Evolutionary conservation across 1,284 basidiomycete genomes (phyloP).

Genomic region (Sphagnurus paluster): DNA sequence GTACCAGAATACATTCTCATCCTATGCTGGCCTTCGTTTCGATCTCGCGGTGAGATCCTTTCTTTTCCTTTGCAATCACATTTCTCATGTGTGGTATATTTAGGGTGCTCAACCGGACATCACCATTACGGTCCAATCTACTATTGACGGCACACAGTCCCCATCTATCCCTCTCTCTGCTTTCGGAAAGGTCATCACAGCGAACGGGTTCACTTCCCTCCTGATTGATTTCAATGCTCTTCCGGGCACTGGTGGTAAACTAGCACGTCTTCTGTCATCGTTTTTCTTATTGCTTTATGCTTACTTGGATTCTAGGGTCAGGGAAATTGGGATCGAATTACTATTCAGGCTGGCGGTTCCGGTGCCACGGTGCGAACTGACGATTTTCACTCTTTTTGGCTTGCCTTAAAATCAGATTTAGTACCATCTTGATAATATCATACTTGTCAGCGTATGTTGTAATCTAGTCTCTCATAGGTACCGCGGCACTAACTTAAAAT

Average conservation of each 20-base stretch:
- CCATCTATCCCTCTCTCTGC: slow-evolving; percentile 40
- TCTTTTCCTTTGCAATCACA: neutral
- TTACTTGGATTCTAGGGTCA: slow-evolving; percentile 33
- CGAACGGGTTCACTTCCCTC: slow-evolving; percentile 39
- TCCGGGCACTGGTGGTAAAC: slow-evolving; percentile 39
- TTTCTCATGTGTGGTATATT: slow-evolving; percentile 1
- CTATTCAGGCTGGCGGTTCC: slow-evolving; percentile 43
- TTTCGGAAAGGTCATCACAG: slow-evolving; percentile 35
- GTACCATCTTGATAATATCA: slow-evolving; percentile 51
- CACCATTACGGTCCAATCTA: slow-evolving; percentile 37
- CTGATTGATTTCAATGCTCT: slow-evolving; percentile 44
- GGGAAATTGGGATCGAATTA: slow-evolving; percentile 49
- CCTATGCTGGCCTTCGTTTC: slow-evolving; percentile 45
- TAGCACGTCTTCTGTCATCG: slow-evolving; percentile 26
- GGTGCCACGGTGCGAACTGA: slow-evolving; percentile 39
- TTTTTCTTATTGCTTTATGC: no score
- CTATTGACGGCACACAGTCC: slow-evolving; percentile 33
- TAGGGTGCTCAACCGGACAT: slow-evolving; percentile 43
- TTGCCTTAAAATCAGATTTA: slow-evolving; percentile 8
- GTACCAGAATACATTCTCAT: slow-evolving; percentile 35
- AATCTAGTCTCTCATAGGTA: neutral
- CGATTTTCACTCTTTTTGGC: neutral
- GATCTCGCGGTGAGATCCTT: slow-evolving; percentile 41
- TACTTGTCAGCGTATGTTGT: slow-evolving; percentile 37
- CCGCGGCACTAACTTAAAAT: neutral